Percentiles rank a stretch among this genome's conserved stretches.
Conservation (phyloP, 1,284 basidiomycete species). For the Peniophora sp. region DNA sequence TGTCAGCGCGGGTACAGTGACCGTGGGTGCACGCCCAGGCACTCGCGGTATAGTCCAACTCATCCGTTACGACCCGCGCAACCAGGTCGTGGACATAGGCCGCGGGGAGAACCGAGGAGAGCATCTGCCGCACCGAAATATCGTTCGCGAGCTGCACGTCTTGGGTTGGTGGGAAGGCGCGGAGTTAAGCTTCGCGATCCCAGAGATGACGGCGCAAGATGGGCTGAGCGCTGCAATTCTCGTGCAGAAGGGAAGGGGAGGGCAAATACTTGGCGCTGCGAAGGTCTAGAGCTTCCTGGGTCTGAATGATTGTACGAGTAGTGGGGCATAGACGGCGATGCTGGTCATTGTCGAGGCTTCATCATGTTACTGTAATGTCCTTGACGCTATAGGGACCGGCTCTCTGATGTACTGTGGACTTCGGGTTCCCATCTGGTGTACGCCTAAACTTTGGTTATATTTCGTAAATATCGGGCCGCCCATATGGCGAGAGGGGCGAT, state of each 20-base stretch:
- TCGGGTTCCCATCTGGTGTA: too few species aligned
- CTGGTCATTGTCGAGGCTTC: too few species aligned
- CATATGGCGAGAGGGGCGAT: too few species aligned
- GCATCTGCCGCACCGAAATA: background rate
- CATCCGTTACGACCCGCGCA: background rate
- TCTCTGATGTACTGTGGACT: too few species aligned
- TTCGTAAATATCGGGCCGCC: too few species aligned
- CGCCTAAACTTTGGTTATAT: too few species aligned
- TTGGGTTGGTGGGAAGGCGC: constrained; percentile 1
- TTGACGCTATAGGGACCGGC: too few species aligned
- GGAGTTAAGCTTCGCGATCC: background rate
- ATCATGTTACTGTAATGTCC: too few species aligned
- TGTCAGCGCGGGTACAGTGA: background rate
- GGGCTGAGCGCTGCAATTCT: background rate
- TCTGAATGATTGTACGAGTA: too few species aligned
- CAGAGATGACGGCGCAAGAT: background rate
- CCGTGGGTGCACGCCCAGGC: background rate
- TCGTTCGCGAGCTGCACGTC: background rate
- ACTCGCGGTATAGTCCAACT: background rate
- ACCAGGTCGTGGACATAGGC: background rate
- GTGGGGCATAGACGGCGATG: too few species aligned
- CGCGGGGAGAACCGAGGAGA: background rate
- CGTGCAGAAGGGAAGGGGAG: background rate
- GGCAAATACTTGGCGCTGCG: background rate
- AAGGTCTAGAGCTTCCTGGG: background rate